Evolutionary conservation across 305 asterid species (phyloP).

Genomic region (Coffea humblotiana): DNA sequence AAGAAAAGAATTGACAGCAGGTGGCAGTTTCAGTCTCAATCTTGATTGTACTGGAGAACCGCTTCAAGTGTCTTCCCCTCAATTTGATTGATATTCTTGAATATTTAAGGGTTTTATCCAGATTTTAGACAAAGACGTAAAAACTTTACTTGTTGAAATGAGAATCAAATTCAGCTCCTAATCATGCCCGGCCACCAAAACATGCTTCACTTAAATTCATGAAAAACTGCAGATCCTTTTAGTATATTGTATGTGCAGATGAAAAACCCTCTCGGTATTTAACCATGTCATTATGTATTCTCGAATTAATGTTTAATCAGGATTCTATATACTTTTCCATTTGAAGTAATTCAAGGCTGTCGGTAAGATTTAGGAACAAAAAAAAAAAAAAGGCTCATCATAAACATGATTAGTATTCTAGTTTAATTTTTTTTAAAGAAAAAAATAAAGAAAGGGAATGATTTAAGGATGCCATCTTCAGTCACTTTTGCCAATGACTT

Average conservation of each 20-base stretch:
- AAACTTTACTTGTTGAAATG: not conserved
- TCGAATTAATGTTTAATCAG: not conserved
- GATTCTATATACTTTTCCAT: not conserved
- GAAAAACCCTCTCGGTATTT: not conserved
- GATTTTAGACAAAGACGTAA: not conserved
- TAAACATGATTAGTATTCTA: not conserved
- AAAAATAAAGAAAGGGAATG: not conserved
- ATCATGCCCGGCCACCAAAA: not conserved
- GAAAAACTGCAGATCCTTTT: not conserved
- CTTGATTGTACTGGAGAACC: not conserved
- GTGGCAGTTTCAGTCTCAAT: constrained; percentile 4
- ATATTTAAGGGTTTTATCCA: not conserved
- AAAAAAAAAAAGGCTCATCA: not conserved
- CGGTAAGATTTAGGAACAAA: not conserved
- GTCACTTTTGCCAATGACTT: constrained; percentile 21
- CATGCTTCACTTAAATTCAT: not conserved
- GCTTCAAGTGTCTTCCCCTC: not conserved
- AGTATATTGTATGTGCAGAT: not conserved
- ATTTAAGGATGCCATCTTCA: constrained; percentile 17
- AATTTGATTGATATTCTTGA: not conserved
- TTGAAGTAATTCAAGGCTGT: not conserved
- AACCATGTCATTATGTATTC: not conserved
- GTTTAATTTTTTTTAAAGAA: not conserved
- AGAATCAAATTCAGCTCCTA: not conserved
- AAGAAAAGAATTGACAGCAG: constrained; percentile 5